phyloP scores from a whole-genome alignment of 768 basidiomycete genomes.

The Arthromyces matolae region DNA sequence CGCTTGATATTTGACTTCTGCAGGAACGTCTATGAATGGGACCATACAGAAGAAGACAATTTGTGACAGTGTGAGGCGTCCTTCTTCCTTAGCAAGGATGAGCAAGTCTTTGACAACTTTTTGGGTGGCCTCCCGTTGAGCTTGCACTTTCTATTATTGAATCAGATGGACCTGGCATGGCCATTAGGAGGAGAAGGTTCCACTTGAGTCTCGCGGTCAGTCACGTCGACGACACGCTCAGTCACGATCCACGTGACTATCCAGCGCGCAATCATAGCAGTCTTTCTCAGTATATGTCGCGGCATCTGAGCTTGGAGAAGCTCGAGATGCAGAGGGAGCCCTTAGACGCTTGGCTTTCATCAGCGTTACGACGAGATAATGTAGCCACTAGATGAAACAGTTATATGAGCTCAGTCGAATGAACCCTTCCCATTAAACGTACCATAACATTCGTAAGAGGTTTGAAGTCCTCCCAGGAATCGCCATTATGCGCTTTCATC shows the following conservation, averaged over 20 bases:
- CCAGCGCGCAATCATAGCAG: slow-evolving; percentile 68
- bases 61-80: no score
- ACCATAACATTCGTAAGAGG: slow-evolving; percentile 93
- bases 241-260: slow-evolving; percentile 70
- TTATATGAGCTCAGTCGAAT: slow-evolving; percentile 5
- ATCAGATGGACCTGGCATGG: no score
- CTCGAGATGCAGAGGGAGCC: slow-evolving; percentile 43
- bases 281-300: slow-evolving; percentile 57
- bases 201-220: no score
- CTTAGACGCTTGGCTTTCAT: slow-evolving; percentile 67
- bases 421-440: slow-evolving; percentile 19
- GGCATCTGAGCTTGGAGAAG: slow-evolving; percentile 26
- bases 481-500: slow-evolving; percentile 64
- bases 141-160: slow-evolving; percentile 26
- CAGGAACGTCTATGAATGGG: no score
- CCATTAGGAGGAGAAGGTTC: no score
- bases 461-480: slow-evolving; percentile 71
- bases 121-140: no score
- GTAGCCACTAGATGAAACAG: slow-evolving; percentile 71
- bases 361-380: slow-evolving; percentile 76
- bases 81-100: no score
- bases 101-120: no score
- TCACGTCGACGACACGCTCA: slow-evolving; percentile 47
- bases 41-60: no score
- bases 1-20: no score